Percentiles rank a stretch among this genome's conserved stretches.
phyloP scores from a whole-genome alignment of 2,329 filamentous ascomycete genomes.

The Pseudogymnoascus sp. region DNA sequence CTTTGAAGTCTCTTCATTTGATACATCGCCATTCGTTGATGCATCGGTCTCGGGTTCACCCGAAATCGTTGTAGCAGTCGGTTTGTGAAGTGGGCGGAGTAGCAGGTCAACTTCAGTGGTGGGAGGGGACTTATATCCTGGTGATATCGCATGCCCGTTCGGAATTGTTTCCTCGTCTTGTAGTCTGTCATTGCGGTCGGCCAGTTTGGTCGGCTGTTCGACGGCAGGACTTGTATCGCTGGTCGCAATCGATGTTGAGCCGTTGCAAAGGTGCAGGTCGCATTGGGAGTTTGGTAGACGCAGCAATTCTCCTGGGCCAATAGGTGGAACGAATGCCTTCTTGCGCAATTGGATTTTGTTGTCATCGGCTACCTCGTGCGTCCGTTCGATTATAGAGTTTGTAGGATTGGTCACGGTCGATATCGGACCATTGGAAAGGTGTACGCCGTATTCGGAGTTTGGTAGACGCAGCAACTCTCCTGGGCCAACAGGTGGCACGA shows the following conservation, averaged over 20 bases:
- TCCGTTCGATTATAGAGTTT: slow-evolving; percentile 10
- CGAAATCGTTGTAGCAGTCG: neutral
- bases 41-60: neutral
- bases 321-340: slow-evolving; percentile 15
- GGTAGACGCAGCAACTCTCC: slow-evolving; percentile 43
- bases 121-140: neutral
- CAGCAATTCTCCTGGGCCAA: slow-evolving; percentile 36
- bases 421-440: neutral
- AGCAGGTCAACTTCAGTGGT: neutral
- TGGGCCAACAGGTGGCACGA: slow-evolving; percentile 18
- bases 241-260: neutral
- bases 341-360: neutral
- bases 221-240: neutral
- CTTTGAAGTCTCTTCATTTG: neutral
- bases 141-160: neutral
- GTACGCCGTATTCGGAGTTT: slow-evolving; percentile 40
- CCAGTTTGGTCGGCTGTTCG: neutral
- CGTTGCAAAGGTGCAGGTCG: slow-evolving; percentile 20
- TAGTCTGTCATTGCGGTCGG: neutral
- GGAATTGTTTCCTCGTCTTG: neutral
- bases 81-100: slow-evolving; percentile 3
- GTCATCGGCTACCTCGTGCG: neutral
- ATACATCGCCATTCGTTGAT: neutral
- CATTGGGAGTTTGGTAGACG: slow-evolving; percentile 46
- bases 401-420: neutral